These are phyloP conservation scores for Cocos nucifera DNA, from an alignment of 176 grass and related monocot genomes.

Conservation along the genomic window DNA sequence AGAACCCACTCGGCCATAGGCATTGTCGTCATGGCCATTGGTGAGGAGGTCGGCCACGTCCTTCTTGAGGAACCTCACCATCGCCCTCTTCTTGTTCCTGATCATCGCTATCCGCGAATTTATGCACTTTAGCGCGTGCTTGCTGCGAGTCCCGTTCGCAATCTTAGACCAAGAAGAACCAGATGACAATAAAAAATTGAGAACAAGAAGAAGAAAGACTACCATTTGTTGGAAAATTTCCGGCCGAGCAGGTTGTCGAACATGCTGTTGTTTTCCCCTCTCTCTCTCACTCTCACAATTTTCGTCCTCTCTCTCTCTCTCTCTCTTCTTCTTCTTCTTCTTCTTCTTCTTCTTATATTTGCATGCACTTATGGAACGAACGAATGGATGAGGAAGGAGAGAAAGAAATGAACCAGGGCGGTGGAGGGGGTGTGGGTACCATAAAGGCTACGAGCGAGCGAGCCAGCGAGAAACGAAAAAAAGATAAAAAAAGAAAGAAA, in stretches of 20 bases:
- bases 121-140: constrained; percentile 67
- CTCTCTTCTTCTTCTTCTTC: not conserved
- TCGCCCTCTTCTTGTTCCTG: constrained; percentile 68
- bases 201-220: not conserved
- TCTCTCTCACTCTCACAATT: too few relatives aligned
- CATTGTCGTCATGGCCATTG: constrained; percentile 55
- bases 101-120: constrained; percentile 48
- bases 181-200: constrained; percentile 8
- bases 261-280: constrained; percentile 19
- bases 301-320: too few relatives aligned
- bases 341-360: not conserved
- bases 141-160: constrained; percentile 27
- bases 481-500: too few relatives aligned
- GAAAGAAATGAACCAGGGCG: too few relatives aligned
- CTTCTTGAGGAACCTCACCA: constrained; percentile 77
- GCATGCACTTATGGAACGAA: too few relatives aligned
- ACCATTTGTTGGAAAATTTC: constrained; percentile 86
- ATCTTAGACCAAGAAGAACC: constrained; percentile 9
- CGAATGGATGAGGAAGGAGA: too few relatives aligned
- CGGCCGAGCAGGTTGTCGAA: constrained; percentile 54
- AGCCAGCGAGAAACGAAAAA: too few relatives aligned
- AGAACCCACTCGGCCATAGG: constrained; percentile 39
- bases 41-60: constrained; percentile 83
- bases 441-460: too few relatives aligned
- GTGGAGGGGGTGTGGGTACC: too few relatives aligned